Base-by-base conservation (phyloP, 331 rosid species). In the Erythrophleum ivorense region DNA sequence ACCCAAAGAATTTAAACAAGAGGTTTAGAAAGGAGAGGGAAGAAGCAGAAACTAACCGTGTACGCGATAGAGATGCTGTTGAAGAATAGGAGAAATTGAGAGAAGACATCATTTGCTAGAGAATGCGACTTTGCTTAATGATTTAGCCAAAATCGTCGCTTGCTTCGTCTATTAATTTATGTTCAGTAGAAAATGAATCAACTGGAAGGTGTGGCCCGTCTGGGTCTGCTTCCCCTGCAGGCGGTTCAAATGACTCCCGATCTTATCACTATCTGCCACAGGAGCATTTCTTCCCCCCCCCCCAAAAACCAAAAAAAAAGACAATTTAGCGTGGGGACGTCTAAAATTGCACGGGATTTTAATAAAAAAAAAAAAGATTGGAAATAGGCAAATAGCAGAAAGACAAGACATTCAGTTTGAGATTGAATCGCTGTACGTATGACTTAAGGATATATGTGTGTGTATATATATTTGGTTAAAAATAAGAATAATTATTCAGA, bases 1-100 rank as follows among this genome's bases (percentile, higher is more conserved):
- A 11, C 2, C 5, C 2, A 36, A 3, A 66, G 19, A 66, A 66
- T 24, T 29, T 9, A 9, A 16, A 29, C 1, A 40, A 40, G n/a
- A 18, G 50, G 3, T 9, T n/a, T 36, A 50, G 66, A 67, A 19
- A 50, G 60, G 24, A 19, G 15, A 66, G 10, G 58, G 10, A 54
- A 21, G 12, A 40, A 34, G 24, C 2, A 24, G 33, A 55, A 76
- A 80, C 85, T 71, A 5, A 89, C 93, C 80, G 77, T 1, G 84
- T 82, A 63, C 71, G 86, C 21, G 89, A 86, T 76, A 91, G 86
- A 18, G 88, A 49, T 9, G 86, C 24, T 2, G 91, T 78, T 8
- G 95, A 86, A 84, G 89, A 86, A 71, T 60, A 89, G 34, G 90
- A 81, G 74, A 88, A 52, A 88, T 85, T 88, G 85, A 88, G 73